phyloP scores from a whole-genome alignment of 2,329 filamentous ascomycete genomes.

The Epicoccum nigrum region DNA sequence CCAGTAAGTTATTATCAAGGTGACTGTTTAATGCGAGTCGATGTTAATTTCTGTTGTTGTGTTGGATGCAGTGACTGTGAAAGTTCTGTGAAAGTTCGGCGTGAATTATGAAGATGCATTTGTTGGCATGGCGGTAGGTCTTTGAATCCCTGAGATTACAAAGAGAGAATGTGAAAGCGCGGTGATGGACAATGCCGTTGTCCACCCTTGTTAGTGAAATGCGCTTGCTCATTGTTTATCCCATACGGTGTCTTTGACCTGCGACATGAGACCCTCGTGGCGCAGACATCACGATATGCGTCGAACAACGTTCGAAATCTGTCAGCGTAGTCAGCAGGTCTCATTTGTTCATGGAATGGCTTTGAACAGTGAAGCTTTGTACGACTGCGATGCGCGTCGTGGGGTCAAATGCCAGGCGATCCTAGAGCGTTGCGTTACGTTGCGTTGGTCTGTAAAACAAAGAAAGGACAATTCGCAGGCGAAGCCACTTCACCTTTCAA shows the following conservation, averaged over 20 bases:
- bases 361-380: no score
- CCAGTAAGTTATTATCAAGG: no score
- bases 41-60: no score
- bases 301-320: background rate
- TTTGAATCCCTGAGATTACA: background rate
- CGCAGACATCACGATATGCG: background rate
- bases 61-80: no score
- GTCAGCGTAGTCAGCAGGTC: background rate
- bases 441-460: no score
- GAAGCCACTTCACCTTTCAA: background rate
- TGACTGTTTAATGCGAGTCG: no score
- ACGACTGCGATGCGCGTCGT: no score
- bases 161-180: background rate
- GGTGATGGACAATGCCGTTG: background rate
- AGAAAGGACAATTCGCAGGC: background rate
- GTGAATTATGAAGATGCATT: no score
- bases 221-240: background rate
- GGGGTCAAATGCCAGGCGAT: no score
- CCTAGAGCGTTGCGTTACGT: no score
- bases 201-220: background rate
- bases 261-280: background rate
- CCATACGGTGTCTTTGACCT: background rate
- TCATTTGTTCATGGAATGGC: no score
- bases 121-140: background rate
- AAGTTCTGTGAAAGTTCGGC: no score